Conservation (phyloP, 352 stramenopile species). For the Phytopythium helicoides region DNA sequence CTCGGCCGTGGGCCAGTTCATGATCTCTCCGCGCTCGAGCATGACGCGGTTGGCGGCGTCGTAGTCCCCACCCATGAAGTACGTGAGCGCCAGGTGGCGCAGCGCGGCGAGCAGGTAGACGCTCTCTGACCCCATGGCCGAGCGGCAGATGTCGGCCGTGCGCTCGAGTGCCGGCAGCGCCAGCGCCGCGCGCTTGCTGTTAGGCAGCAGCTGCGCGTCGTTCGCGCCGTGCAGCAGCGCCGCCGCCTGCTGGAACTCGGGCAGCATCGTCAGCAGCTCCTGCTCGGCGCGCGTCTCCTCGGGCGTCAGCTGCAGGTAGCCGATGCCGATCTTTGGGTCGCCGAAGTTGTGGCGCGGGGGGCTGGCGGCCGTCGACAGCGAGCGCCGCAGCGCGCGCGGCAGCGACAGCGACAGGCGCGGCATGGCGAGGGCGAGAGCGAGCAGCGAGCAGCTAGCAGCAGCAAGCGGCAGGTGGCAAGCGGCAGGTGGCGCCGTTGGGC, state of each 20-base stretch:
- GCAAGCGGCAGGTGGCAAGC: too few species aligned
- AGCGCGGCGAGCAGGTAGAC: conserved; percentile 60
- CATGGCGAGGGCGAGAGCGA: too few species aligned
- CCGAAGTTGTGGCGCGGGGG: conserved; percentile 46
- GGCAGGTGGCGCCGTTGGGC: too few species aligned
- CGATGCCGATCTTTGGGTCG: conserved; percentile 61
- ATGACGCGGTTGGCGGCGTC: conserved; percentile 45
- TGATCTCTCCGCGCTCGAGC: conserved; percentile 65
- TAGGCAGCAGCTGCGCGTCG: conserved; percentile 32
- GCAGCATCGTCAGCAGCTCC: conserved; percentile 55
- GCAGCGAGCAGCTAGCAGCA: too few species aligned
- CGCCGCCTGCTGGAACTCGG: conserved; percentile 70
- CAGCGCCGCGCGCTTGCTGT: conserved; percentile 44
- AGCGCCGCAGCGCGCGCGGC: too few species aligned
- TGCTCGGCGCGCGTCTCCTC: conserved; percentile 68
- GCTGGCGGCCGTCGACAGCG: conserved; percentile 15
- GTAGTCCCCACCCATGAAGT: conserved; percentile 68
- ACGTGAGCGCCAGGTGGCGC: conserved; percentile 56
- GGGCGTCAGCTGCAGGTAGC: conserved; percentile 52
- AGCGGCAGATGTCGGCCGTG: conserved; percentile 74
- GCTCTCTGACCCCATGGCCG: conserved; percentile 70
- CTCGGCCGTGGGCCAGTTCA: conserved; percentile 66
- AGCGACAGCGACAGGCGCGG: too few species aligned
- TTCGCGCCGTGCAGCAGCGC: conserved; percentile 42
- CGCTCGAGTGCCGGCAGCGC: conserved; percentile 56